phyloP scores from a whole-genome alignment of 805 yeast genomes.

The Hyphopichia homilentoma region DNA sequence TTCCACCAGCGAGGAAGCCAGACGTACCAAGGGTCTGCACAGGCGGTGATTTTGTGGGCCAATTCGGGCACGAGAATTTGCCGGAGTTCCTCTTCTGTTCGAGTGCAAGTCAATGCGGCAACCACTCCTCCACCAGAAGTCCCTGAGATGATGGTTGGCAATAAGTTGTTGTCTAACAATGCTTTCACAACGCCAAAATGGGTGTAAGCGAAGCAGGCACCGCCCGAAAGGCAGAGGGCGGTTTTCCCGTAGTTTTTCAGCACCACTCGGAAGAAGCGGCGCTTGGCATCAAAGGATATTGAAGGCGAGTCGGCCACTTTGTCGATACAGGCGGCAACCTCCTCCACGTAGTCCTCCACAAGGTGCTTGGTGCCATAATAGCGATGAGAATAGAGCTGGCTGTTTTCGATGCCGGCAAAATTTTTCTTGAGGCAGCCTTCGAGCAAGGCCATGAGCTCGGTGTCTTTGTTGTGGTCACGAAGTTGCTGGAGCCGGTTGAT shows the following conservation, averaged over 20 bases:
- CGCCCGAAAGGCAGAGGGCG: constrained; percentile 73
- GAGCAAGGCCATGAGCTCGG: constrained; percentile 50
- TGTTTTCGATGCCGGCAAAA: constrained; percentile 76
- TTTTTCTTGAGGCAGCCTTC: constrained; percentile 69
- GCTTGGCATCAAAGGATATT: constrained; percentile 40
- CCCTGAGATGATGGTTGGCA: constrained; percentile 71
- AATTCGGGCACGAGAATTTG: constrained; percentile 56
- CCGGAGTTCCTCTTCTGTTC: constrained; percentile 64
- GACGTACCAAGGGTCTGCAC: constrained; percentile 56
- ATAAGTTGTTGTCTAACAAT: constrained; percentile 57
- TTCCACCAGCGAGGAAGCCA: constrained; percentile 65
- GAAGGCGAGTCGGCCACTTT: constrained; percentile 34
- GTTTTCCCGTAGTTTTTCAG: constrained; percentile 67
- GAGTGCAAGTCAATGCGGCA: constrained; percentile 67
- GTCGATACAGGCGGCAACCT: constrained; percentile 48
- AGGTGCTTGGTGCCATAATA: constrained; percentile 70
- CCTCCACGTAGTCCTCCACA: constrained; percentile 51
- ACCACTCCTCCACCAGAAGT: constrained; percentile 81
- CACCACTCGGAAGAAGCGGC: constrained; percentile 51
- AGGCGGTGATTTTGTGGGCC: constrained; percentile 63
- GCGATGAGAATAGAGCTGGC: constrained; percentile 66
- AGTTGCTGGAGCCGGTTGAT: constrained; percentile 37
- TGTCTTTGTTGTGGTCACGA: constrained; percentile 29
- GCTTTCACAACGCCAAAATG: constrained; percentile 79
- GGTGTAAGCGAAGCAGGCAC: constrained; percentile 73